phyloP scores from a whole-genome alignment of 768 basidiomycete species.

The Leccinum variicolor region DNA sequence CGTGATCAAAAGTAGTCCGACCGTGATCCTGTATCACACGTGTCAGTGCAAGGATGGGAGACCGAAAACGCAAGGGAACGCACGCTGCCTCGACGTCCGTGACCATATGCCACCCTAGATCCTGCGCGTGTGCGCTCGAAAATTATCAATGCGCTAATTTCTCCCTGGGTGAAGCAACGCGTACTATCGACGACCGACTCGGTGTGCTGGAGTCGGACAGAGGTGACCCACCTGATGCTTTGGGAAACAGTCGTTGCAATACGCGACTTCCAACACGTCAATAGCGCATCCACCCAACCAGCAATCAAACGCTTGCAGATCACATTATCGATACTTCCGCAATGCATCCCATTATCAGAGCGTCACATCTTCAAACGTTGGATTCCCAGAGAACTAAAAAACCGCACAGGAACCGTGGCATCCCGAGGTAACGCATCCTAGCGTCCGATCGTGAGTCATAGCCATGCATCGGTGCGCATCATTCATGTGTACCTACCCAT shows the following conservation, averaged over 20 bases:
- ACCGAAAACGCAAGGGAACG: conserved; percentile 5
- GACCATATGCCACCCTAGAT: conserved; percentile 36
- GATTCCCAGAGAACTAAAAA: conserved; percentile 37
- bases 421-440: conserved; percentile 38
- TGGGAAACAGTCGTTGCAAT: conserved; percentile 38
- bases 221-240: conserved; percentile 20
- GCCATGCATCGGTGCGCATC: too few relatives aligned
- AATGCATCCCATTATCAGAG: conserved; percentile 41
- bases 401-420: conserved; percentile 40
- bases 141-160: conserved; percentile 39
- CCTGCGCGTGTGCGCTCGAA: conserved; percentile 10
- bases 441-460: background rate
- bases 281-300: background rate
- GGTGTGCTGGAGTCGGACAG: background rate
- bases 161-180: conserved; percentile 27
- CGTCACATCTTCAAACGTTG: conserved; percentile 27
- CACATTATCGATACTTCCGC: conserved; percentile 34
- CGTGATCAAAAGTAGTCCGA: conserved; percentile 33
- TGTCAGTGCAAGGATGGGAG: background rate
- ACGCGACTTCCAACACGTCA: conserved; percentile 30
- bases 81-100: conserved; percentile 39
- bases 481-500: conserved; percentile 29
- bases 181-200: background rate
- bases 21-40: conserved; percentile 23
- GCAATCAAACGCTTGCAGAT: conserved; percentile 28